These are phyloP conservation scores for Trypanosoma melophagium DNA, from an alignment of 208 protist genomes.

Conservation along the genomic window DNA sequence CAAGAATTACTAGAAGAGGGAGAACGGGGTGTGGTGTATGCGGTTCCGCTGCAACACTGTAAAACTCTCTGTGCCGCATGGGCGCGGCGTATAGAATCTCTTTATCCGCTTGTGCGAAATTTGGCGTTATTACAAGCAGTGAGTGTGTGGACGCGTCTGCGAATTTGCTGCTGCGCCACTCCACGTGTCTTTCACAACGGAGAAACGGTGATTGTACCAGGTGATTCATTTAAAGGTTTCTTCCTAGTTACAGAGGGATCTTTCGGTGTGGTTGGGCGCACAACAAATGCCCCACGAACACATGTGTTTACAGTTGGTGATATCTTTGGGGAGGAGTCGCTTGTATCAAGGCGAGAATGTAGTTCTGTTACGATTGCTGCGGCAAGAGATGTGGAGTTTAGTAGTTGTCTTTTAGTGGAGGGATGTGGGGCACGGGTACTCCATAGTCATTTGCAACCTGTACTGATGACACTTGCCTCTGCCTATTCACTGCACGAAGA, in stretches of 20 bases:
- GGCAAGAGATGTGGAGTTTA: conserved; percentile 20
- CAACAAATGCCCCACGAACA: conserved; percentile 9
- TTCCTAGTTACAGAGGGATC: conserved; percentile 45
- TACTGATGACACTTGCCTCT: conserved; percentile 44
- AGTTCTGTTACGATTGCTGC: conserved; percentile 62
- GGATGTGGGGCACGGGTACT: conserved; percentile 51
- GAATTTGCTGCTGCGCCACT: conserved; percentile 45
- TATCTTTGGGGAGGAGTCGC: conserved; percentile 59
- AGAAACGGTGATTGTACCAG: conserved; percentile 36
- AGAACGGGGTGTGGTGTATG: conserved; percentile 58
- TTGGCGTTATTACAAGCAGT: conserved; percentile 54
- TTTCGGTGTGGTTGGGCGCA: conserved; percentile 30
- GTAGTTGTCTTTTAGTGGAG: conserved; percentile 27
- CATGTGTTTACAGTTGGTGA: conserved; percentile 43
- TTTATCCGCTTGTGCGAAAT: conserved; percentile 34
- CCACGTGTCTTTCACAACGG: conserved; percentile 15
- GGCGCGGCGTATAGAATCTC: conserved; percentile 31
- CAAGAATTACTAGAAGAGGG: conserved; percentile 45
- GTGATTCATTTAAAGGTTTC: conserved; percentile 32
- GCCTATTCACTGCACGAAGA: conserved; percentile 61
- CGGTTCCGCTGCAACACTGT: conserved; percentile 52
- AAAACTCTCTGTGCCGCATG: conserved; percentile 31
- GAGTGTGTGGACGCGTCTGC: conserved; percentile 48
- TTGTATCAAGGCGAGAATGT: conserved; percentile 39
- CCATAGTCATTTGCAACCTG: conserved; percentile 32